Base-by-base conservation (phyloP, 148 eudicot genomes). In the Arctostaphylos glauca region DNA sequence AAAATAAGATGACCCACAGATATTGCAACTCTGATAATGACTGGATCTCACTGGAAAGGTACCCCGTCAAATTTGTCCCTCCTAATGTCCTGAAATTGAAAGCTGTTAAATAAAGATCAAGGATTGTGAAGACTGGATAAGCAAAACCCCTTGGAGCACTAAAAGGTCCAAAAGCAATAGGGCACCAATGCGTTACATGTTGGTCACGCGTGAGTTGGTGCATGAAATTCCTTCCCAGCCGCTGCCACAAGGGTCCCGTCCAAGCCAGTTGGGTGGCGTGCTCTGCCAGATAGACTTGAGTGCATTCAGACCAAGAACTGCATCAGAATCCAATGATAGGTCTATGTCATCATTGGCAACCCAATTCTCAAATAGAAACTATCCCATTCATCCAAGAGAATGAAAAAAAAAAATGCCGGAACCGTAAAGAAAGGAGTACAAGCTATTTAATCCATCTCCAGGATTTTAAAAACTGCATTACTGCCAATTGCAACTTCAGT, bases 191-290 rank as follows among this genome's bases (percentile, higher is more conserved):
- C 85, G 92, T 84, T 89, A 95, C 98, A 95, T 75, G 68, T 86
- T 76, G 53, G 88, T 90, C 31, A 95, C 93, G 50, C 90, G 94
- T 81, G 93, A 84, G 62, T 77, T 81, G 9, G 21, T 86, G 84
- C 98, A 95, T 55, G 71, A 71, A 75, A 95, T 81, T 84, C 98
- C 98, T 23, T 85, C 98, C 98, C 98, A 95, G 48, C 64, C 72
- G 31, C 78, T 55, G 70, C 90, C 90, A 83, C 98, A 95, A 84
- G 98, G 98, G 88, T 95, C 96, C 73, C 70, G 25, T 21, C 89
- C 90, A 25, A 67, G 82, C 98, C 98, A 95, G 84, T 81, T 92
- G 8, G 84, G 82, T 43, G 98, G 98, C 60, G 87, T 80, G 84
- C 92, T 94, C 60, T 38, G 83, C 98, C 95, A 95, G 56, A 31